Base-by-base conservation (phyloP, 2,329 filamentous ascomycete genomes). In the Alternaria consortialis region DNA sequence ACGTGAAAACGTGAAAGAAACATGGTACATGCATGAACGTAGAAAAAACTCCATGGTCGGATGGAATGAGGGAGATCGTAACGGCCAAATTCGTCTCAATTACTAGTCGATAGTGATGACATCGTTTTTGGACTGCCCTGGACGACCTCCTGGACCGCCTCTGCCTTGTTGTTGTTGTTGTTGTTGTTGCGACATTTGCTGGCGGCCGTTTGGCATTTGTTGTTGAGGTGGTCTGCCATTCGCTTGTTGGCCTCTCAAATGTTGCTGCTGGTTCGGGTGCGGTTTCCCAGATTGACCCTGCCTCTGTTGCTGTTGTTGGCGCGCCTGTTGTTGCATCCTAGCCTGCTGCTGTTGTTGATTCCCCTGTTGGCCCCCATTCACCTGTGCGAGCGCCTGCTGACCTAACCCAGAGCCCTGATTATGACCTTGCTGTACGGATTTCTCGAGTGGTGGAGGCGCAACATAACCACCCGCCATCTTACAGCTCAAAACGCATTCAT, bases 401-500 rank as follows among this genome's bases (percentile, higher is more conserved):
- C 50, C 23, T 7, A 48, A 11, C 7, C 29, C 40, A 34, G 48
- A 52, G 48, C 50, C 40, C 50, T 56, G 60, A 5, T 52, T 46
- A 43, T 58, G 56, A 27, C 52, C 13, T 51, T 60, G 51, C 8
- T 53, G 44, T 5, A 42, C 47, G 0, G 57, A 55, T 9, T 51
- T 42, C 43, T 67, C 65, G 1, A 69, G 50, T 12, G 63, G 68
- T 7, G 67, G 65, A 0, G 69, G 70, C 7, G 67, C 60, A 15
- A 69, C 64, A 40, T 74, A 69, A 2, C 70, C 73, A 13, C 70
- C 71, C 40, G 70, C 66, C 60, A 75, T 72, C 13, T 64, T 72
- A 59, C 70, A 80, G n/a, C 61, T 65, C 29, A 77, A 56, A 6
- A 84, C 74, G 23, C 74, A 62, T 25, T 75, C 71, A 59, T 84